Base-by-base conservation (phyloP, 176 grass and related monocot species). In the Triticum timopheevii region DNA sequence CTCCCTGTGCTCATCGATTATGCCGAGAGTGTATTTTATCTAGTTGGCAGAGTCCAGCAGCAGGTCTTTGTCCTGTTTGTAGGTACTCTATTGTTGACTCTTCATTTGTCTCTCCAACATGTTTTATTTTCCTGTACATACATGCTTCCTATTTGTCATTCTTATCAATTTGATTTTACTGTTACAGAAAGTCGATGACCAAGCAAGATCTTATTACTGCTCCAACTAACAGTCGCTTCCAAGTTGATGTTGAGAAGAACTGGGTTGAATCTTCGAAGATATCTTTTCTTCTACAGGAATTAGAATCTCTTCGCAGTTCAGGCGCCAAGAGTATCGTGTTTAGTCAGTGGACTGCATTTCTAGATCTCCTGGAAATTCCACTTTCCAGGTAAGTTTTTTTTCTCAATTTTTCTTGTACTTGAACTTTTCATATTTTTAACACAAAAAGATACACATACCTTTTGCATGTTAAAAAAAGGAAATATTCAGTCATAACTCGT, bases 311-410 rank as follows among this genome's bases (percentile, higher is more conserved):
- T 86, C 86, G 90, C 31, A 80, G 35, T 69, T 82, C 86, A 67
- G 89, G 91, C 69, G 86, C 93, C 49, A 98, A 98, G 86, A 95
- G 90, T 80, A 95, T 98, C 2, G 84, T 98, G n/a, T 98, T 98
- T 89, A 98, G 93, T 85, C 96, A 98, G 83, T 98, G 96, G 96
- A 98, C 96, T 83, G 93, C 93, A 80, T 98, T 98, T 90, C 87
- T 98, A 65, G 96, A 98, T 95, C 96, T 98, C 75, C 81, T 98
- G 66, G 80, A 98, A 86, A 98, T 98, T 84, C 93, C 96, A 61
- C 96, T 98, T 94, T 95, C 92, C 17, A 85, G 93, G 96, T 91
- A 92, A 80, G n/a, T 22, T 3, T 58, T 58, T 58, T 22, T 59
- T 22, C 56, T 59, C 19, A 59, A 9, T 1, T 59, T 59, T 59